phyloP scores from a whole-genome alignment of 148 eudicot species.

The Oxyria digyna region DNA sequence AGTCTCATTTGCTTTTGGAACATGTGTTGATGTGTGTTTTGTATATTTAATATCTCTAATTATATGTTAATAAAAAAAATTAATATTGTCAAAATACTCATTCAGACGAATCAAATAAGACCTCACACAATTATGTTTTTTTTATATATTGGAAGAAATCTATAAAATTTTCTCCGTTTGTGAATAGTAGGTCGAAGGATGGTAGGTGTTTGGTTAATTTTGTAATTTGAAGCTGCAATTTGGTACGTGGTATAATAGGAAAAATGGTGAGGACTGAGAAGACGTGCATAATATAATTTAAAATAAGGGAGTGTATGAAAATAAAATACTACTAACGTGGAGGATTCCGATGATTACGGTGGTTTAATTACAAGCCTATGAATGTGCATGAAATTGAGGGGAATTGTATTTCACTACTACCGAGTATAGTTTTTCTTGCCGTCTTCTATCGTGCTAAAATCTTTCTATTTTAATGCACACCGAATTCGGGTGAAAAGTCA shows the following conservation, averaged over 20 bases:
- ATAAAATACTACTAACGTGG: background rate
- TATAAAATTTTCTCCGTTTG: too few species aligned
- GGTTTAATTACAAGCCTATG: background rate
- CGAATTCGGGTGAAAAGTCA: background rate
- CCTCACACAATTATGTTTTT: too few species aligned
- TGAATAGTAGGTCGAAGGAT: too few species aligned
- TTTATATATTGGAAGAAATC: too few species aligned
- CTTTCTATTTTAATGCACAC: background rate
- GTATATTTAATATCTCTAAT: too few species aligned
- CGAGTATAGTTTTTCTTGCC: too few species aligned
- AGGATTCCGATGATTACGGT: slow-evolving; percentile 4
- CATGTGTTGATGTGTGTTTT: too few species aligned
- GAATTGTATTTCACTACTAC: background rate
- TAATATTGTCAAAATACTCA: too few species aligned
- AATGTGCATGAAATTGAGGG: slow-evolving; percentile 1
- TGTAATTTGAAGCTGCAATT: background rate
- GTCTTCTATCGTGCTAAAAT: background rate
- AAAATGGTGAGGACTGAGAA: background rate
- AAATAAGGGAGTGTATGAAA: background rate
- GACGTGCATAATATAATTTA: background rate
- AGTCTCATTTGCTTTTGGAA: too few species aligned
- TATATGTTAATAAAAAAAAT: too few species aligned
- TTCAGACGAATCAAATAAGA: too few species aligned
- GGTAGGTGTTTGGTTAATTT: background rate
- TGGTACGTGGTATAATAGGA: background rate